Evolutionary conservation across 768 basidiomycete species (phyloP), one percentile per base, ranked within the genome.

Genomic region (Leccinum barrowsii): DNA sequence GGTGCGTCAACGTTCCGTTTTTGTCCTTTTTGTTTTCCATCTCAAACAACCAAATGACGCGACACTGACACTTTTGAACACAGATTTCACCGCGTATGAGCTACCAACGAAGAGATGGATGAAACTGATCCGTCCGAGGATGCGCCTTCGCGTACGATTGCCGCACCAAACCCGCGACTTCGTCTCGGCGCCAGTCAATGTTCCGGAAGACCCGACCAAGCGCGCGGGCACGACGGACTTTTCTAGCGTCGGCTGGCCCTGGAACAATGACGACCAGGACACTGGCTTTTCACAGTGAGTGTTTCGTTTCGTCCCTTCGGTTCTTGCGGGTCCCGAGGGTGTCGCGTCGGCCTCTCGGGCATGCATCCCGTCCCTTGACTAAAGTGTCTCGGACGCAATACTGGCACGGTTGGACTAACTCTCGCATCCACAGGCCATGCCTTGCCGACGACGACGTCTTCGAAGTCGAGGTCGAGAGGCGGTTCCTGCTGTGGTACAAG

Each of bases 1-100:
- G 68, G 67, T 68, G 52, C 56, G 67, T 56, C 50, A 34, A 7
- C 10, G 40, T 11, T 19, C 4, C 40, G 5, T 47, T 46, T 21
- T 46, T 40, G 19, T 37, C 35, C 22, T 28, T 7, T 13, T 17
- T 19, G 12, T 26, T 10, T 44, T 7, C n/a, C 21, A 24, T 21
- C 47, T 50, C 35, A 32, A 28, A 32, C 8, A n/a, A 22, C 19
- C 28, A 40, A 40, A 35, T 47, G 19, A 44, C 35, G 11, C 21
- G 49, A 55, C 10, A 49, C 19, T 4, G 22, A 19, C 24, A 2
- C 26, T 26, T 30, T 34, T 13, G n/a, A 42, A 40, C 37, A 19
- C 37, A 69, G 68, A 65, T 24, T 70, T 69, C 55, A 66, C 56
- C 47, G 69, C 69, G 26, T 62, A 51, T 40, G 68, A 68, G 5